Evolutionary conservation across 2,329 filamentous ascomycete species (phyloP).

Genomic region (Helotiales sp.): DNA sequence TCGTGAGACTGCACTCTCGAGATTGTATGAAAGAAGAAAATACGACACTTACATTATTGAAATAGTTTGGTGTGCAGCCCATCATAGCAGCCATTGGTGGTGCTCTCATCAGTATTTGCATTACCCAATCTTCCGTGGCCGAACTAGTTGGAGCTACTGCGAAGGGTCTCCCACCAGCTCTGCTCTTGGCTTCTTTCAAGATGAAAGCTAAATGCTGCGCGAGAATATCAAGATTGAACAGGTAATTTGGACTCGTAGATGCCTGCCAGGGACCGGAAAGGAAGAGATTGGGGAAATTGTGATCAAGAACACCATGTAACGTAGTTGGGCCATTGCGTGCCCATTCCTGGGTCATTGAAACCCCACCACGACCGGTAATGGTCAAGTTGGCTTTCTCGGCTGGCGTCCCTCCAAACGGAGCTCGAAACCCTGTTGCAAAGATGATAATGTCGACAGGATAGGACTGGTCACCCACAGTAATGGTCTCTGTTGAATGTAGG

Average conservation of each 20-base stretch:
- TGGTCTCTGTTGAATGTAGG: slow-evolving; percentile 53
- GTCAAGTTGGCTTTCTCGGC: slow-evolving; percentile 37
- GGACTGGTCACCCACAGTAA: slow-evolving; percentile 48
- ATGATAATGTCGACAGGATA: slow-evolving; percentile 50
- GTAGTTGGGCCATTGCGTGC: slow-evolving; percentile 43
- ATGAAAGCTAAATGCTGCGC: slow-evolving; percentile 47
- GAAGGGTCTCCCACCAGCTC: slow-evolving; percentile 13
- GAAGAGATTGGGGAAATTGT: slow-evolving; percentile 57
- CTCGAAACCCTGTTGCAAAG: slow-evolving; percentile 42
- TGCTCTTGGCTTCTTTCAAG: slow-evolving; percentile 37
- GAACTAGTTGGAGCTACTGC: slow-evolving; percentile 45
- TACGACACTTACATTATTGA: slow-evolving; percentile 49
- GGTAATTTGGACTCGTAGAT: slow-evolving; percentile 41
- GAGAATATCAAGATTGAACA: slow-evolving; percentile 38
- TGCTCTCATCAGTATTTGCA: slow-evolving; percentile 41
- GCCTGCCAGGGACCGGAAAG: slow-evolving; percentile 45
- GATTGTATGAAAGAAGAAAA: too few species aligned
- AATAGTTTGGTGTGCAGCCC: slow-evolving; percentile 56
- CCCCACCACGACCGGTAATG: slow-evolving; percentile 45
- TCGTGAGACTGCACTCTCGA: too few species aligned
- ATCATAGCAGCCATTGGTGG: slow-evolving; percentile 40
- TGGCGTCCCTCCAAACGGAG: slow-evolving; percentile 20
- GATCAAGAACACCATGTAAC: slow-evolving; percentile 50
- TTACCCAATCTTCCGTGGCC: slow-evolving; percentile 49
- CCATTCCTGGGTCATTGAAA: slow-evolving; percentile 47